phyloP scores from a whole-genome alignment of 805 yeast genomes.

The Ogataea allantospora region DNA sequence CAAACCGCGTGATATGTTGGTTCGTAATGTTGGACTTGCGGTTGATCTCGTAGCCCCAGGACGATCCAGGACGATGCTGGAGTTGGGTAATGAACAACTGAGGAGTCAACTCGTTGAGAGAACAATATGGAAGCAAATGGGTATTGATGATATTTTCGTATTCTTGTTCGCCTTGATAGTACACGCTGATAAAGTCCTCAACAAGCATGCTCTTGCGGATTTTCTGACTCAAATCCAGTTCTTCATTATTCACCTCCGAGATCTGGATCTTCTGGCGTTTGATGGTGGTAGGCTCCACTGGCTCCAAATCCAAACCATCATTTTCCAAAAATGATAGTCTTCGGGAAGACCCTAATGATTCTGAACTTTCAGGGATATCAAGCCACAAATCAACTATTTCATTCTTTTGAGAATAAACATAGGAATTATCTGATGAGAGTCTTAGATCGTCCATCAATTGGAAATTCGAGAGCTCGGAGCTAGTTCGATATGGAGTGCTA shows the following conservation, averaged over 20 bases:
- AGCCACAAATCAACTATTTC: conserved; percentile 4
- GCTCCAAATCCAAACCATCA: conserved; percentile 1
- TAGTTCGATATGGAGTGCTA: conserved; percentile 6
- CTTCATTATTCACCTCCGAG: neutral
- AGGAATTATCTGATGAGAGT: conserved; percentile 2
- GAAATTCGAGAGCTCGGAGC: conserved; percentile 3
- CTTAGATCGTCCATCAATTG: conserved; percentile 1
- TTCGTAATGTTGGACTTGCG: conserved; percentile 10
- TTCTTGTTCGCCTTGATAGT: conserved; percentile 10
- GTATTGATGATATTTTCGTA: conserved; percentile 12
- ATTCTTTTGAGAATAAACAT: neutral
- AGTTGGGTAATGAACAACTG: conserved; percentile 8
- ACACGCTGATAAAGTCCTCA: conserved; percentile 13
- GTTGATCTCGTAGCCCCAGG: conserved; percentile 14
- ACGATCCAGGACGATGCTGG: conserved; percentile 1
- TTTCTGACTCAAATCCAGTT: neutral
- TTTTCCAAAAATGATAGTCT: conserved; percentile 7
- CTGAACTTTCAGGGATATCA: conserved; percentile 5
- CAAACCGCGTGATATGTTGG: conserved; percentile 3
- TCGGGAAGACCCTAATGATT: conserved; percentile 3
- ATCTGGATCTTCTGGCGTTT: neutral
- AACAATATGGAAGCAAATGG: conserved; percentile 18
- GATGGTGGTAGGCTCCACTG: neutral
- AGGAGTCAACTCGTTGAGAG: conserved; percentile 13
- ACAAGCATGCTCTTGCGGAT: conserved; percentile 12